Evolutionary conservation across 352 stramenopile genomes (phyloP), one percentile per base, ranked within the genome.

Genomic region (Pythium chondricola): DNA sequence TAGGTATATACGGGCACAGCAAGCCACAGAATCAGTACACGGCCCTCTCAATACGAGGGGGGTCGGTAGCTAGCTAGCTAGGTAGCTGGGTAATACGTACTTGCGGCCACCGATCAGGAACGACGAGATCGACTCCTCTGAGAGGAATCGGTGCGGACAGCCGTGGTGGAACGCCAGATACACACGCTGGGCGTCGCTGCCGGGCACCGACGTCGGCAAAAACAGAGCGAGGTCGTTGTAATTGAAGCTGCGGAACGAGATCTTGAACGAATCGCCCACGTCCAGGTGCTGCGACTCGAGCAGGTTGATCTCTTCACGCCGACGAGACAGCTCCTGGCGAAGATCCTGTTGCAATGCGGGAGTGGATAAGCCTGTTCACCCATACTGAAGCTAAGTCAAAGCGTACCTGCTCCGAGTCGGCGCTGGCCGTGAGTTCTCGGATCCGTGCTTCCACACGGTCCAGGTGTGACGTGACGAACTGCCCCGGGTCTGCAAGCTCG

Each of bases 121-220:
- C 35, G 81, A 92, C 32, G 79, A 86, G 54, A 94, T 92, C 35
- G 83, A 94, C 55, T 94, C 83, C 50, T 90, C 81, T 26, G 83
- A 90, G 14, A 94, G 56, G 56, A 93, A 94, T 14, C 83, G 83
- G 49, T 94, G 75, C 25, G 83, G 83, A 44, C 83, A 94, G 17
- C 77, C 81, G 2, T 92, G 66, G 39, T 94, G 83, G 58, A 94
- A 94, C 24, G 83, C 83, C 37, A 94, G 51, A 57, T 94, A 94
- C 50, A 93, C 81, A 6, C 82, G 78, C 52, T 89, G 69, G 4
- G 65, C 58, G 33, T 88, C 79, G 48, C 74, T 90, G 14, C 73
- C 78, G 0, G 83, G 83, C 10, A 78, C 81, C 8, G 82, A 94
- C 4, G 81, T 94, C 0, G 83, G 83, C 32, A 94, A 61, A 43